phyloP scores from a whole-genome alignment of 2,329 filamentous ascomycete species.

The Grosmannia huntii region DNA sequence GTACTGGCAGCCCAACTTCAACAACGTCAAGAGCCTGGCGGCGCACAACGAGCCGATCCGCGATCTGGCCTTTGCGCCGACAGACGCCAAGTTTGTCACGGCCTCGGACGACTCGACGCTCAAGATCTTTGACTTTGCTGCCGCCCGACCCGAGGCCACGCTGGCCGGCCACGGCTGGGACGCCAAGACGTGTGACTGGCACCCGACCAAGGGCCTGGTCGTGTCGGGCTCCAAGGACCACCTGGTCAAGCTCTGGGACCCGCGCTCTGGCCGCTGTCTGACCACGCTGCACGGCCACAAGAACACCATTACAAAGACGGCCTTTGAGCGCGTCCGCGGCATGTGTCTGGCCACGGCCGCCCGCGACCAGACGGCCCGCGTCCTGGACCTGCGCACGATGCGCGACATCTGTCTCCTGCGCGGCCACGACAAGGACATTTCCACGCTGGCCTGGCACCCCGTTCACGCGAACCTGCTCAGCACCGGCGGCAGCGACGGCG shows the following conservation, averaged over 20 bases:
- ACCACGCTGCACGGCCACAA: slow-evolving; percentile 95
- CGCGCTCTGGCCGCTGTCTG: slow-evolving; percentile 76
- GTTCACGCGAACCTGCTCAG: slow-evolving; percentile 80
- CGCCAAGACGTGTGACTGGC: slow-evolving; percentile 94
- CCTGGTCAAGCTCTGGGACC: slow-evolving; percentile 95
- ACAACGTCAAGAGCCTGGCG: slow-evolving; percentile 91
- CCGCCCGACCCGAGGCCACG: slow-evolving; percentile 68
- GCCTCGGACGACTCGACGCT: slow-evolving; percentile 87
- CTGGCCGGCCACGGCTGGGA: slow-evolving; percentile 96
- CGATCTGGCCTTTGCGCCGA: slow-evolving; percentile 86
- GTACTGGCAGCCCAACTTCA: slow-evolving; percentile 99
- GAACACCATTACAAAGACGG: slow-evolving; percentile 86
- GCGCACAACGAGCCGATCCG: slow-evolving; percentile 83
- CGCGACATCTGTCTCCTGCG: slow-evolving; percentile 87
- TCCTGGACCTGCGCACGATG: slow-evolving; percentile 98
- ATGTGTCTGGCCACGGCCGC: slow-evolving; percentile 83
- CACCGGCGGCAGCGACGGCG: slow-evolving; percentile 81
- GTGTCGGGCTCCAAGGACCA: slow-evolving; percentile 98
- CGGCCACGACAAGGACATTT: slow-evolving; percentile 93
- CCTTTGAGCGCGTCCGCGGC: slow-evolving; percentile 77
- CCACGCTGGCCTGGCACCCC: slow-evolving; percentile 85
- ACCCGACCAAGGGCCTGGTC: slow-evolving; percentile 83
- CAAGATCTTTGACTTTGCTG: slow-evolving; percentile 93
- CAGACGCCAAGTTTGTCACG: slow-evolving; percentile 90
- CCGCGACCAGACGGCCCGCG: slow-evolving; percentile 79